Evolutionary conservation across 139 green algal species (phyloP).

Genomic region (Gonium pectorale): DNA sequence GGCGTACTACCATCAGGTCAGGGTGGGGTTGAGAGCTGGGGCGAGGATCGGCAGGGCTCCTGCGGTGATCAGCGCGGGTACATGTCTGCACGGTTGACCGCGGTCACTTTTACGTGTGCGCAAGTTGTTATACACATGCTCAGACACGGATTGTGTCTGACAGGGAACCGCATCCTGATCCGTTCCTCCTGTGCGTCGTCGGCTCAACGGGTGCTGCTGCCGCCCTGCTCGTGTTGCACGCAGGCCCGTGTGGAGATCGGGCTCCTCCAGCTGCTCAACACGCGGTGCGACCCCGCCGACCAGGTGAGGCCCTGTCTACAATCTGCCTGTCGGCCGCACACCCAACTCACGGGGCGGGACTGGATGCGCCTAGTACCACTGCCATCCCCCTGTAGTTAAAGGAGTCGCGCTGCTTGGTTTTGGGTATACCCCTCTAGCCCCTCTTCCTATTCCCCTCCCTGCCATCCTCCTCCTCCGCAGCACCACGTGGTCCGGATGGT

Average conservation of each 20-base stretch:
- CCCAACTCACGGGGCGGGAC: too few relatives aligned
- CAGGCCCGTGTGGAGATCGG: conserved; percentile 76
- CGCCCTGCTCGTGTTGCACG: background rate
- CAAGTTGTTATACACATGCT: too few relatives aligned
- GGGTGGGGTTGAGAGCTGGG: background rate
- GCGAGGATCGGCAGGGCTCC: background rate
- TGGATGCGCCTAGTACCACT: too few relatives aligned
- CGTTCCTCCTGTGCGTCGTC: background rate
- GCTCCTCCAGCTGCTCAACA: conserved; percentile 95
- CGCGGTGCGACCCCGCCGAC: conserved; percentile 82
- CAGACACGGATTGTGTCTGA: too few relatives aligned
- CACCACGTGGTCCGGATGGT: conserved; percentile 95
- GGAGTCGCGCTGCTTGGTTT: too few relatives aligned
- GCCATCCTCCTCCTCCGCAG: background rate
- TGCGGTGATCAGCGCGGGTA: background rate
- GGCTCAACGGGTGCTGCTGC: background rate
- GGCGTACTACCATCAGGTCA: conserved; percentile 94
- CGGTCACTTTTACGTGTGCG: too few relatives aligned
- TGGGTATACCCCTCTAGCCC: background rate
- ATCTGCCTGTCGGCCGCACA: too few relatives aligned
- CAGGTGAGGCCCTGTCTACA: conserved; percentile 11
- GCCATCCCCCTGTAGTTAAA: too few relatives aligned
- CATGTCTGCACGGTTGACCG: too few relatives aligned
- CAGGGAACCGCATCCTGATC: too few relatives aligned
- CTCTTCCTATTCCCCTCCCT: background rate